phyloP scores from a whole-genome alignment of 305 asterid species.

The Fraxinus floribunda region DNA sequence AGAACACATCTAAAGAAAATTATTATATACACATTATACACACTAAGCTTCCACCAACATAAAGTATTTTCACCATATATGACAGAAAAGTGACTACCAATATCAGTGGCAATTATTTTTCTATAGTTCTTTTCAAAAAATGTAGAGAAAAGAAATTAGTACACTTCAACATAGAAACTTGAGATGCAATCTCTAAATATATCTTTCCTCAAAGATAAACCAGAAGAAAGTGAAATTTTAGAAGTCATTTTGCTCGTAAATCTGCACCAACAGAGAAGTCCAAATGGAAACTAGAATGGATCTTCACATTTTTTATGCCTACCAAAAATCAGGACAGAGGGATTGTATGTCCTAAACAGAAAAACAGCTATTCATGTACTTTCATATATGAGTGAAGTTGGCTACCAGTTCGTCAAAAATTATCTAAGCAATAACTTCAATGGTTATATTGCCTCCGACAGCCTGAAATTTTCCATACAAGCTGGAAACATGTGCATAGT shows the following conservation, averaged over 20 bases:
- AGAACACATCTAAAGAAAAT: slow-evolving; percentile 6
- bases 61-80: background rate
- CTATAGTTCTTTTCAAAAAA: background rate
- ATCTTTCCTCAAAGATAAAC: background rate
- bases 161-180: background rate
- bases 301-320: background rate
- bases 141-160: too few relatives aligned
- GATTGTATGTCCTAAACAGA: background rate
- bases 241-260: slow-evolving; percentile 16
- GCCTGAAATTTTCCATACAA: background rate
- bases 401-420: slow-evolving; percentile 1
- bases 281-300: slow-evolving; percentile 9
- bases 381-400: background rate
- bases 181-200: background rate
- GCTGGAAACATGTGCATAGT: background rate
- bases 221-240: background rate
- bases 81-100: slow-evolving; percentile 11
- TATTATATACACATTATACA: background rate
- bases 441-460: slow-evolving; percentile 14
- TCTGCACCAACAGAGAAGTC: slow-evolving; percentile 12
- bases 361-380: background rate
- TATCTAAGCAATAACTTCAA: slow-evolving; percentile 9
- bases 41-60: background rate
- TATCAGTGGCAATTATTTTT: slow-evolving; percentile 14
- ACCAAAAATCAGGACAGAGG: background rate